Evolutionary conservation across 371 early-diverging fungal genomes (phyloP).

Genomic region (Apophysomyces sp.): DNA sequence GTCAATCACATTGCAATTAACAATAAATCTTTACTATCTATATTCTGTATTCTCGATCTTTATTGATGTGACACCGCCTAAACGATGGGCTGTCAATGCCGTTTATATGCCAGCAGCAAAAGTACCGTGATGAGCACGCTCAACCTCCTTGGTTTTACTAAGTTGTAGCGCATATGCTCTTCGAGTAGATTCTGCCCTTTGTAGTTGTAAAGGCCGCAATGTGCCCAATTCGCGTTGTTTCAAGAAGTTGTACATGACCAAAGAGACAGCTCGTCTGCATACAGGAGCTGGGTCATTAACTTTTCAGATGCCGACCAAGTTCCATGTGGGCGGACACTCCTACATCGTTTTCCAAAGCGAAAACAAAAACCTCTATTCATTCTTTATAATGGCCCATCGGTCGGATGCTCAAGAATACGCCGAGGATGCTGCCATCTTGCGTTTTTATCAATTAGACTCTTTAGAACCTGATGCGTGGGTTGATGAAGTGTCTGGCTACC

Average conservation of each 20-base stretch:
- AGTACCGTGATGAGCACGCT: conserved; percentile 36
- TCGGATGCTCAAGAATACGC: conserved; percentile 41
- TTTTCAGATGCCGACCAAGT: neutral
- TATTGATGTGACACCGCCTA: conserved; percentile 56
- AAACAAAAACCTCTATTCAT: neutral
- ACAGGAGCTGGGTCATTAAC: neutral
- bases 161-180: conserved; percentile 33
- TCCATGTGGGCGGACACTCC: neutral
- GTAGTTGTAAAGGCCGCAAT: conserved; percentile 25
- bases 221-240: conserved; percentile 36
- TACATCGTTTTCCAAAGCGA: neutral
- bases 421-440: conserved; percentile 50
- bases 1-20: neutral
- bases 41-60: conserved; percentile 59
- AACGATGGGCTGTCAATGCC: neutral
- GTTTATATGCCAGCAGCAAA: neutral
- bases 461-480: conserved; percentile 47
- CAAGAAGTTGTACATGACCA: conserved; percentile 31
- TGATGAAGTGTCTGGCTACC: conserved; percentile 27
- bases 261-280: neutral
- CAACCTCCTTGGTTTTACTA: conserved; percentile 36
- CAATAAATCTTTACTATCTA: conserved; percentile 50
- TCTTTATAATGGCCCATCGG: conserved; percentile 12
- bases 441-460: conserved; percentile 46
- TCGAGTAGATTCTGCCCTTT: conserved; percentile 39